Evolutionary conservation across 2,329 filamentous ascomycete species (phyloP).

Genomic region (Lasiodiplodia sp.): DNA sequence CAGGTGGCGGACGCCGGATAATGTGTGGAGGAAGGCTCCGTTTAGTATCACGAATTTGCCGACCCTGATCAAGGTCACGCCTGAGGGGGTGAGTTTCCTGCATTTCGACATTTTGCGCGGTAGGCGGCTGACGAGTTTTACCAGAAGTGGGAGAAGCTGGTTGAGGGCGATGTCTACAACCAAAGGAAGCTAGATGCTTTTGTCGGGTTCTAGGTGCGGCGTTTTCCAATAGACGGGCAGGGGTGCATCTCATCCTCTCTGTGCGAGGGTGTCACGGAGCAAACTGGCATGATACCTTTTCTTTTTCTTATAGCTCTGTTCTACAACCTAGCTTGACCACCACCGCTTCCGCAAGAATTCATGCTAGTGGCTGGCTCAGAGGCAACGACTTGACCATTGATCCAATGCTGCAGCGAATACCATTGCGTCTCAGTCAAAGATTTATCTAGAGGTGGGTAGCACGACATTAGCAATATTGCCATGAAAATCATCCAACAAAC

Average conservation of each 20-base stretch:
- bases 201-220: conserved; percentile 1
- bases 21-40: conserved; percentile 19
- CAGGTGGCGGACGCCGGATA: conserved; percentile 6
- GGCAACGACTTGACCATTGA: neutral
- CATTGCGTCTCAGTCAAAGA: too few species aligned
- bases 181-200: conserved; percentile 15
- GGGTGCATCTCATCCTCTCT: neutral
- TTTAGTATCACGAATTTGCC: conserved; percentile 12
- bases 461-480: too few species aligned
- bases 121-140: neutral
- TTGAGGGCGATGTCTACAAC: conserved; percentile 13
- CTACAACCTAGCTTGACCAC: neutral
- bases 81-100: conserved; percentile 5
- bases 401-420: neutral
- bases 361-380: neutral
- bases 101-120: too few species aligned
- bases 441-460: too few species aligned
- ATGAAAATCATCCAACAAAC: too few species aligned
- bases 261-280: neutral
- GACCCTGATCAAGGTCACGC: conserved; percentile 14
- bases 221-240: neutral
- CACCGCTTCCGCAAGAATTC: neutral
- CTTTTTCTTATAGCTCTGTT: neutral
- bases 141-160: conserved; percentile 13
- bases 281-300: neutral